phyloP scores from a whole-genome alignment of 352 stramenopile genomes.

The Phytophthora pseudosyringae region DNA sequence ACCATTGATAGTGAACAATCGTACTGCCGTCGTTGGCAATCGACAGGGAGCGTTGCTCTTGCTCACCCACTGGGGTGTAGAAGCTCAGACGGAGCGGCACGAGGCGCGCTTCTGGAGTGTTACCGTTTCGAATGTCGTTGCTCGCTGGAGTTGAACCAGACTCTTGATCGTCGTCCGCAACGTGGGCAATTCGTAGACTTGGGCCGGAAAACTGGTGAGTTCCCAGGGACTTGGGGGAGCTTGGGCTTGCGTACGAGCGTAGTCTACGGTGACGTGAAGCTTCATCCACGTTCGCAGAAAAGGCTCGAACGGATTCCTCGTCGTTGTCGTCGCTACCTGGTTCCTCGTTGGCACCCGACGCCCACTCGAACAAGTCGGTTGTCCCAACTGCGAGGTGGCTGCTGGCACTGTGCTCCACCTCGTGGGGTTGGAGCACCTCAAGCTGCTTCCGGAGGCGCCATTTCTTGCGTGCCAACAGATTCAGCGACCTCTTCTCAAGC shows the following conservation, averaged over 20 bases:
- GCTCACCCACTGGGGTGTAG: constrained; percentile 43
- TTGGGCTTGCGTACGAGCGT: constrained; percentile 22
- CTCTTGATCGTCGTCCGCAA: constrained; percentile 22
- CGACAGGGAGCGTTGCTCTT: constrained; percentile 47
- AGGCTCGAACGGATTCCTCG: constrained; percentile 4
- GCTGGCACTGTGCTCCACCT: constrained; percentile 59
- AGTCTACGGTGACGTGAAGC: constrained; percentile 14
- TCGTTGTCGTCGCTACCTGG: constrained; percentile 4
- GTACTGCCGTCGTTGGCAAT: constrained; percentile 63
- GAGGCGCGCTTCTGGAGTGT: background rate
- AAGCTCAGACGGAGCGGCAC: constrained; percentile 49
- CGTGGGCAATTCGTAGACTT: constrained; percentile 28
- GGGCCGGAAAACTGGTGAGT: constrained; percentile 16
- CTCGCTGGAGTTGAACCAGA: background rate
- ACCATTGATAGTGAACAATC: constrained; percentile 69
- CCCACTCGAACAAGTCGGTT: constrained; percentile 77
- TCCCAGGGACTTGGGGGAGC: background rate
- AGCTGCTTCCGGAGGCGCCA: constrained; percentile 76
- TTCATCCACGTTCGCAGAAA: constrained; percentile 22
- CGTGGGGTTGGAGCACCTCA: constrained; percentile 63
- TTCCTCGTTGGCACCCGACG: constrained; percentile 25
- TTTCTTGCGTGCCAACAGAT: constrained; percentile 69
- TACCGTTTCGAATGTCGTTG: background rate
- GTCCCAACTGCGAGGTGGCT: constrained; percentile 64
- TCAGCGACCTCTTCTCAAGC: constrained; percentile 63